Base-by-base conservation (phyloP, 2,329 filamentous ascomycete genomes). In the Penicillium sp. region DNA sequence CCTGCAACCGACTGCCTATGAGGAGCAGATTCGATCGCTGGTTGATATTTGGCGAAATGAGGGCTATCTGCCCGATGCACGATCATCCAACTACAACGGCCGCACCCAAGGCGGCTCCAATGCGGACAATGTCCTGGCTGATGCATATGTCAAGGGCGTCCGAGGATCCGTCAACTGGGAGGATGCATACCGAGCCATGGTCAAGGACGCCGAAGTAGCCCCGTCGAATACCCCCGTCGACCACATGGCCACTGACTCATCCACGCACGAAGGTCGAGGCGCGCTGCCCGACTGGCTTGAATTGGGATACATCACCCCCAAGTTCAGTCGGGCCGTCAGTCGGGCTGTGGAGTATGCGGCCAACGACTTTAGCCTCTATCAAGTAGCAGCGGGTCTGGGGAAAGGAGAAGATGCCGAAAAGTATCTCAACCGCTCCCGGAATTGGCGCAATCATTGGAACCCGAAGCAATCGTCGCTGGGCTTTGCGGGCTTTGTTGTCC, bases 391-490 rank as follows among this genome's bases (percentile, higher is more conserved):
- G 1, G 83, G 82, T 0, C 66, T 86, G 2, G 74, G 72, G 1
- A 75, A 77, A 40, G 48, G 58, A 0, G 66, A 67, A 1, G 79
- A 83, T 37, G 77, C 79, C 3, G 52, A 67, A 3, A 82, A 74
- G 45, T 88, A 87, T 55, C 71, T 86, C 26, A 69, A 76, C 39
- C 77, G 84, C 7, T 84, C 82, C 0, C 73, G 76, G 8, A 83
- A 86, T 58, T 88, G 85, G 85, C 76, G 81, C 12, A 86, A 86
- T 59, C 83, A 87, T 54, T 88, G 83, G 83, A 83, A 87, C 61
- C 61, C 75, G 0, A 63, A 78, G 40, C 74, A 80, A 39, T 72
- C 70, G 1, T 79, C 80, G 0, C 72, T 84, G 0, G 78, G 76
- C 4, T 85, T 84, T 65, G 75, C 69, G 0, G 84, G 84, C 0